Conservation (phyloP, 2,329 filamentous ascomycete species). For the Xylaria sp. region DNA sequence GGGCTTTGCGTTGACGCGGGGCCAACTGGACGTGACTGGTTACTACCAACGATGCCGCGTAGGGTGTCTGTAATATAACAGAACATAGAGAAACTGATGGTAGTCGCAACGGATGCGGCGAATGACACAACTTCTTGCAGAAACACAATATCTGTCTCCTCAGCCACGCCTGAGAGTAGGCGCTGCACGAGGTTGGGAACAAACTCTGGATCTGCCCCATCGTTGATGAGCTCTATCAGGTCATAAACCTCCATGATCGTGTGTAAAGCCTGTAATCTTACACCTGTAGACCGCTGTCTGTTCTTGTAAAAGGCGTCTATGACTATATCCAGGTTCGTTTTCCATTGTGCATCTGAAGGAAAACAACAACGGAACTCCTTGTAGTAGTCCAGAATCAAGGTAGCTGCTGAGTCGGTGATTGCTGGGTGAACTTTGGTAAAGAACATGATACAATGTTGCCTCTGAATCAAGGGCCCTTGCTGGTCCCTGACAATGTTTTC, state of each 20-base stretch:
- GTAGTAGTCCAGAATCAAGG: constrained; percentile 70
- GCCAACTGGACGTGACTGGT: constrained; percentile 52
- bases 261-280: constrained; percentile 67
- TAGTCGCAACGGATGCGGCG: constrained; percentile 67
- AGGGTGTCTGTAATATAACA: constrained; percentile 61
- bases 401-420: constrained; percentile 68
- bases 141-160: constrained; percentile 69
- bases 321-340: constrained; percentile 65
- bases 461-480: constrained; percentile 60
- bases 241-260: constrained; percentile 65
- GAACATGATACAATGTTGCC: constrained; percentile 69
- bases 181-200: constrained; percentile 65
- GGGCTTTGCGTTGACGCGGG: constrained; percentile 34
- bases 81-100: constrained; percentile 64
- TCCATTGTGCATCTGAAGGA: constrained; percentile 72
- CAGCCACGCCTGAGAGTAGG: constrained; percentile 64
- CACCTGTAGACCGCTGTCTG: constrained; percentile 61
- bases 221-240: constrained; percentile 62
- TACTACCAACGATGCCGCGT: constrained; percentile 54
- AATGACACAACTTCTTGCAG: constrained; percentile 69
- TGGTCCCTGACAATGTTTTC: constrained; percentile 55
- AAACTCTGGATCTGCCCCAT: constrained; percentile 62
- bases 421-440: constrained; percentile 66
- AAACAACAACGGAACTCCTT: constrained; percentile 73
- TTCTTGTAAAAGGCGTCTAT: constrained; percentile 69